Evolutionary conservation across 805 yeast genomes (phyloP), one percentile per base, ranked within the genome.

Genomic region (Grigorovia transvaalensis): DNA sequence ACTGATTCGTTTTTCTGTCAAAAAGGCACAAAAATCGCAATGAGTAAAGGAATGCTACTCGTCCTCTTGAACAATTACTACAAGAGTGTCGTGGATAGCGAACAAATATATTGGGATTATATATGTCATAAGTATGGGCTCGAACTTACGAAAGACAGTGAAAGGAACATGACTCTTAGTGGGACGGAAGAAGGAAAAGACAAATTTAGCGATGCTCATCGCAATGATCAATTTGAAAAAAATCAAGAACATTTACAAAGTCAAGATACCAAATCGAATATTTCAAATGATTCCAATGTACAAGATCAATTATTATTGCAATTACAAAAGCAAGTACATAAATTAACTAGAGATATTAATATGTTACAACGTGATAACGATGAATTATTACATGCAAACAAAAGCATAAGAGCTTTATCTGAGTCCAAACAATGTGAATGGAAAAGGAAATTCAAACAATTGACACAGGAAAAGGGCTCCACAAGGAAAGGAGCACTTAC

Each of bases 261-360:
- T 13, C 11, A 33, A 8, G 15, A 33, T 8, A 33, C 38, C 15
- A 23, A 23, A 23, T 23, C 27, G 27, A 23, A 23, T 23, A 23
- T 23, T 23, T 23, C 27, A 23, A 23, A 23, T 23, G 38, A 33
- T 33, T 13, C 38, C 38, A 33, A 33, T 13, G 15, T 33, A 33
- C 38, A 33, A 33, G 40, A 20, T 43, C 27, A 64, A 48, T 73
- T 70, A 50, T 66, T 66, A 48, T 49, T 64, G n/a, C 44, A 59
- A 4, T 56, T 71, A 27, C 73, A 71, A 54, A 64, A 60, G 15
- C 74, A 71, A 53, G 49, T 71, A 6, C 53, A 64, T 15, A 67
- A 62, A 51, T 48, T 72, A 30, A 68, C 64, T n/a, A 48, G 63
- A 3, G 71, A 71, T 43, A 35, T 71, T 5, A 65, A 63, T 29